Conservation (phyloP, 148 eudicot genomes). For the Amaranthus cruentus region DNA sequence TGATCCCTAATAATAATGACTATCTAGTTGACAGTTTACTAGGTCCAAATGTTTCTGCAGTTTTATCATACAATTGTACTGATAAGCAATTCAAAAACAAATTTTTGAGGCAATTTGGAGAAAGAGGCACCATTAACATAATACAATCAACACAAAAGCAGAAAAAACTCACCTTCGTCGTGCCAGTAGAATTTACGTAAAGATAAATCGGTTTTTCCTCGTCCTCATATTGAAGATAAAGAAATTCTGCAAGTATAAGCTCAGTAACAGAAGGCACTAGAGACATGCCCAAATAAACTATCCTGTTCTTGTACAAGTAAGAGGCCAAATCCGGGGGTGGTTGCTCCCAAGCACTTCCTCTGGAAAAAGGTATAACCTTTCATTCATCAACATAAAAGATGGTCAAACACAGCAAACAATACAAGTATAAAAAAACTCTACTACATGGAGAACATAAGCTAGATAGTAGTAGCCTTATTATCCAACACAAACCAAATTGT, state of each 20-base stretch:
- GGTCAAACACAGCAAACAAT: not conserved
- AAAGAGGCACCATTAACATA: not conserved
- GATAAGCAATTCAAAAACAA: not conserved
- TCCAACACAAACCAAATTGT: no score
- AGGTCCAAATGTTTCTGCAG: no score
- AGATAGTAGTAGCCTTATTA: no score
- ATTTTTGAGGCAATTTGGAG: conserved; percentile 9
- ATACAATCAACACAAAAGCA: conserved; percentile 10
- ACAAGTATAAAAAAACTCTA: no score
- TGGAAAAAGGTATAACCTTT: conserved; percentile 81
- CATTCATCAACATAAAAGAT: conserved; percentile 22
- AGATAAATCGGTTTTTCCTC: conserved; percentile 79
- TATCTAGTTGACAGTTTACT: not conserved
- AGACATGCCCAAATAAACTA: conserved; percentile 84
- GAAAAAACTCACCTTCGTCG: conserved; percentile 50
- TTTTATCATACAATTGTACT: not conserved
- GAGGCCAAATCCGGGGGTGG: conserved; percentile 98
- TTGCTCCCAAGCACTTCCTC: conserved; percentile 84
- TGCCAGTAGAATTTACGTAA: conserved; percentile 89
- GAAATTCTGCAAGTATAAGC: conserved; percentile 71
- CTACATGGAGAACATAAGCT: no score
- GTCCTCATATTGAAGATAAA: conserved; percentile 77
- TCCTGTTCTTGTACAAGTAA: conserved; percentile 67
- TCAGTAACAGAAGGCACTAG: conserved; percentile 68
- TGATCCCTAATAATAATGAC: not conserved